Base-by-base conservation (phyloP, 805 yeast species). In the Clavispora santaluciae region DNA sequence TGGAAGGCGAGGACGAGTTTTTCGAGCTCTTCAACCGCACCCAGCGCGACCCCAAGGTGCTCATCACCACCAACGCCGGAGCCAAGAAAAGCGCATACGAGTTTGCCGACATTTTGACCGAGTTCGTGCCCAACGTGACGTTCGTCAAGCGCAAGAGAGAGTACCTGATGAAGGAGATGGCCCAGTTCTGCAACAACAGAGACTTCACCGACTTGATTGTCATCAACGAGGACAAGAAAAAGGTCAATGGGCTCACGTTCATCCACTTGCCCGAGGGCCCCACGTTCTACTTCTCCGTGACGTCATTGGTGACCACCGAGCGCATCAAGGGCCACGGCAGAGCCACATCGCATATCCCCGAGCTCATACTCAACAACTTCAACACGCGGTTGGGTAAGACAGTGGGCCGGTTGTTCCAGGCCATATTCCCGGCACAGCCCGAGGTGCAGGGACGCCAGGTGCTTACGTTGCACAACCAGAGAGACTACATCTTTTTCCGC, bases 241-340 rank as follows among this genome's bases (percentile, higher is more conserved):
- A 75, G 48, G 95, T 93, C 28, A 90, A 86, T 39, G 99, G 99
- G 2, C 66, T 93, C 43, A 88, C 98, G 1, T 86, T 93, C 56
- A 83, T 93, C 42, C 96, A 93, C 66, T 72, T 93, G 44, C 99
- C 99, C 7, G 86, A 76, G 35, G 99, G 99, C 1, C 99, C 99
- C 26, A 85, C 97, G 0, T 88, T 88, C 59, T 90, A 91, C 65
- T 93, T 93, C 56, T 83, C 93, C 22, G 69, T 93, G 4, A 72
- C 88, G 6, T 87, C 95, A 3, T 73, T 85, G 33, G 76, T 78
- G 12, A 85, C 86, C 52, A 83, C 90, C 9, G 79, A 86, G 51
- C 71, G 76, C 49, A 87, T 93, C 40, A 60, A 68, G 17, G 96
- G 96, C 8, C 98, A 93, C 55, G 98, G 98, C 42, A 76, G 81